Base-by-base conservation (phyloP, 495 filamentous ascomycete genomes). In the Cercophora samala region DNA sequence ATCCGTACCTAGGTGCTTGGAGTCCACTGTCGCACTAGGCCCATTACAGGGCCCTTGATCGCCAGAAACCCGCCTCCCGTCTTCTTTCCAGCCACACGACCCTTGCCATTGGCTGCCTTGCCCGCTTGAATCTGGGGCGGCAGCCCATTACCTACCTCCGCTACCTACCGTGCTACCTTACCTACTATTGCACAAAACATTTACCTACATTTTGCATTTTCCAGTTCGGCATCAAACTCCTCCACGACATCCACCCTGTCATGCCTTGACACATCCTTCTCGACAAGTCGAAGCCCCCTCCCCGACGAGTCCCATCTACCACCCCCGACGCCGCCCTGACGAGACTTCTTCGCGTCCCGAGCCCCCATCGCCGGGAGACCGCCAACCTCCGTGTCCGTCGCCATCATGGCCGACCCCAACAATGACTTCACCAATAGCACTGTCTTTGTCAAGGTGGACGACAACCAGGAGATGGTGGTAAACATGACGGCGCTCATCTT, bases 401-500 rank as follows among this genome's bases (percentile, higher is more conserved):
- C 9, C 63, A 63, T 54, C 13, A 51, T 54, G 60, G 37, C 19
- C 2, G 60, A 62, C 11, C 26, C 25, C 24, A 69, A 65, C 65
- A 59, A 42, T 29, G 26, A 29, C 26, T 29, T 29, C 26, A 52
- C 26, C 63, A 63, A 22, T 32, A 32, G n/a, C 24, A 56, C 23
- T 59, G 21, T 21, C 21, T 13, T 51, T 22, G 22, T 54, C 53
- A 51, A 24, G 46, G 58, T 37, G 23, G 55, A 24, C 23, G 62
- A 52, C 46, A 37, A 55, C 19, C 51, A 68, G 23, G 65, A 65
- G 18, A 62, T 63, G 22, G 42, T 72, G 4, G 64, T 77, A 66
- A 72, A 70, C 55, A 68, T 63, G 24, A 66, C 72, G 25, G 78
- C 78, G 25, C 68, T 80, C 18, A 69, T 75, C 0, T 69, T 80